These are phyloP conservation scores for Ceratorhiza oryzae-sativae DNA, from an alignment of 1,284 basidiomycete genomes.

Conservation along the genomic window DNA sequence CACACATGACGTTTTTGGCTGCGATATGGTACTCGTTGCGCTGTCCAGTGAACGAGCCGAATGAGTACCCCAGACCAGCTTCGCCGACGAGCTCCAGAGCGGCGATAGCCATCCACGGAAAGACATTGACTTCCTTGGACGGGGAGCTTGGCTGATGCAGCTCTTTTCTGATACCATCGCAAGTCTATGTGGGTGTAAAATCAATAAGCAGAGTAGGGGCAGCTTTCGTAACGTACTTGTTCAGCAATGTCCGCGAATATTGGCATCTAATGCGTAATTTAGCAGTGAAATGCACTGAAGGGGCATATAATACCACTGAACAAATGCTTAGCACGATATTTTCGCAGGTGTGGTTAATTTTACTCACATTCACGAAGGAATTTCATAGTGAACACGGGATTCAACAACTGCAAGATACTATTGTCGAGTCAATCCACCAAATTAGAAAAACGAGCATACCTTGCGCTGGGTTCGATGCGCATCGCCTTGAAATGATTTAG, in stretches of 20 bases:
- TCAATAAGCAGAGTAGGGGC: conserved; percentile 48
- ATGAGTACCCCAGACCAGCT: conserved; percentile 61
- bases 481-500: not conserved
- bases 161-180: not conserved
- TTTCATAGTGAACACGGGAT: conserved; percentile 58
- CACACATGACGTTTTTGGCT: conserved; percentile 59
- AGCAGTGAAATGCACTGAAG: too few relatives aligned
- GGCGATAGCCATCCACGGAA: conserved; percentile 60
- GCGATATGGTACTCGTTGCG: conserved; percentile 59
- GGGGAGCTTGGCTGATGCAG: conserved; percentile 44
- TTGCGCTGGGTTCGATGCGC: conserved; percentile 33
- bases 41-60: conserved; percentile 57
- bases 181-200: conserved; percentile 33
- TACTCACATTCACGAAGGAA: conserved; percentile 53
- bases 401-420: conserved; percentile 57
- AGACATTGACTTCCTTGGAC: conserved; percentile 56
- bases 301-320: conserved; percentile 10
- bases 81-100: conserved; percentile 61
- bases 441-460: conserved; percentile 51
- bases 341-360: not conserved
- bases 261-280: too few relatives aligned
- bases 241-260: conserved; percentile 57
- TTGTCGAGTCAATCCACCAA: conserved; percentile 48
- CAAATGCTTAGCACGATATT: not conserved
- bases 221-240: conserved; percentile 48